Evolutionary conservation across 148 eudicot genomes (phyloP).

Genomic region (Oxyria digyna): DNA sequence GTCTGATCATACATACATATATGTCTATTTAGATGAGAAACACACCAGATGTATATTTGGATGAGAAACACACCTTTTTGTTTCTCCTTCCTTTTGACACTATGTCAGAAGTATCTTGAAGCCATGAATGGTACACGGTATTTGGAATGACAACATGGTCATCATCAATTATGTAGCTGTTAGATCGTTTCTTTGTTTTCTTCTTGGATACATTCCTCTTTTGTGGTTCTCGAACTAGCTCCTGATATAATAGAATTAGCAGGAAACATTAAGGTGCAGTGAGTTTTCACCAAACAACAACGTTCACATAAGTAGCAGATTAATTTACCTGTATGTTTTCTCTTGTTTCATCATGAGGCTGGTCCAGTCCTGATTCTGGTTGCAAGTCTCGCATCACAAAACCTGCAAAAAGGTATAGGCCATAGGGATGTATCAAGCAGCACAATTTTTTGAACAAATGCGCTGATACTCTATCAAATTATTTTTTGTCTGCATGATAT

Average conservation of each 20-base stretch:
- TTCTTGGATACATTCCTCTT: conserved; percentile 25
- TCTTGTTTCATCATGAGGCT: conserved; percentile 5
- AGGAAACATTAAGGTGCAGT: background rate
- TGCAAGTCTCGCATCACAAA: background rate
- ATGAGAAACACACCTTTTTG: conserved; percentile 36
- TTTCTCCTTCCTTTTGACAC: conserved; percentile 39
- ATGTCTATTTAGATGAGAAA: conserved; percentile 1
- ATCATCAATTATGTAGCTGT: conserved; percentile 43
- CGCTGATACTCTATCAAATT: background rate
- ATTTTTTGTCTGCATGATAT: background rate
- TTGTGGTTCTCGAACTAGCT: conserved; percentile 20
- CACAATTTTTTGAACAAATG: background rate
- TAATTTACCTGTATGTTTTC: background rate
- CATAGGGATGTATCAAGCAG: background rate
- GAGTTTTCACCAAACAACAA: background rate
- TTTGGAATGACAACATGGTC: conserved; percentile 74
- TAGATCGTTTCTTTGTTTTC: conserved; percentile 34
- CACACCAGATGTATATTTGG: conserved; percentile 24
- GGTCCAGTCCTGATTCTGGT: background rate
- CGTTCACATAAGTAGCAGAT: background rate
- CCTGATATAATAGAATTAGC: conserved; percentile 11
- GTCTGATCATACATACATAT: background rate
- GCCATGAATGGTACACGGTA: conserved; percentile 81
- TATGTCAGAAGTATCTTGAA: conserved; percentile 53
- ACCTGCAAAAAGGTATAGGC: background rate